These are phyloP conservation scores for Aspergillus bombycis DNA, from an alignment of 2,329 filamentous ascomycete genomes.

Conservation along the genomic window DNA sequence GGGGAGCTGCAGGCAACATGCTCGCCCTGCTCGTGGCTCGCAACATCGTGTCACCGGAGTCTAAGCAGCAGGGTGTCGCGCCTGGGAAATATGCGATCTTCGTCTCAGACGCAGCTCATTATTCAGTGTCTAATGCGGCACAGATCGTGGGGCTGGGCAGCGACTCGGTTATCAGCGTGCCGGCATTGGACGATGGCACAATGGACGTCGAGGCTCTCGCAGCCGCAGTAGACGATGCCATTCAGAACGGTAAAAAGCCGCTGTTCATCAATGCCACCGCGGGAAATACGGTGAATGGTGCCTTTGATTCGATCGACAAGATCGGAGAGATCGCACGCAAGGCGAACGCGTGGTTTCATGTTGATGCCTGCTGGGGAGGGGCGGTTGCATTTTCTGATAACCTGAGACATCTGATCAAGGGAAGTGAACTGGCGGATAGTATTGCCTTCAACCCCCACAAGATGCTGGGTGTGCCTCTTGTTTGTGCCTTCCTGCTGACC, in stretches of 20 bases:
- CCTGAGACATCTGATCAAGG: not conserved
- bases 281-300: not conserved
- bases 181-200: not conserved
- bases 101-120: not conserved
- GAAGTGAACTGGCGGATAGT: not conserved
- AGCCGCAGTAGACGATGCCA: not conserved
- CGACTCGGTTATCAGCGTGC: not conserved
- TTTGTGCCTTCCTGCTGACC: not conserved
- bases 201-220: not conserved
- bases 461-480: not conserved
- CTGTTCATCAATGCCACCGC: not conserved
- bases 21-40: not conserved
- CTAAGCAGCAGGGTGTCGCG: not conserved
- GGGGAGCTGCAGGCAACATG: not conserved
- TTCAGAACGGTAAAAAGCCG: not conserved
- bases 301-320: not conserved
- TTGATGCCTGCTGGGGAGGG: not conserved
- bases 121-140: not conserved
- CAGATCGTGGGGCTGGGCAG: not conserved
- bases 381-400: not conserved
- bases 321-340: not conserved
- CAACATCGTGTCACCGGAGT: not conserved
- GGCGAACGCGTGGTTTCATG: not conserved
- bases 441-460: not conserved
- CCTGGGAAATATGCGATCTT: not conserved